Conservation (phyloP, 192 early-diverging fungal genomes). For the Entophlyctis luteolus region DNA sequence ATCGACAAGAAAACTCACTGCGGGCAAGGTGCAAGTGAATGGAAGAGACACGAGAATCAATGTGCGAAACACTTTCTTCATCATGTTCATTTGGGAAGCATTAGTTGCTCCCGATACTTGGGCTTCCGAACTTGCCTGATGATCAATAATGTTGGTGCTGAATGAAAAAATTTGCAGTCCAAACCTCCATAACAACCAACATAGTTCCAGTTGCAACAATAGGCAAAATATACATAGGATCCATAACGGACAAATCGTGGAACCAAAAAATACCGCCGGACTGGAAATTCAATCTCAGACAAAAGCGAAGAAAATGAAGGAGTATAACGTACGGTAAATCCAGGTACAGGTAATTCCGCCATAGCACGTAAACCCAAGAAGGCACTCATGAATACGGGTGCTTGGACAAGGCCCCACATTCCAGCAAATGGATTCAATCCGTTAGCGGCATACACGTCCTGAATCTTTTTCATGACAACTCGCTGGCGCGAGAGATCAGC, state of each 20-base stretch:
- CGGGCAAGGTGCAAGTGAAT: conserved; percentile 33
- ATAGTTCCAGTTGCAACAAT: conserved; percentile 65
- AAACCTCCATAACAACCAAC: conserved; percentile 63
- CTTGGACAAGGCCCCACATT: conserved; percentile 64
- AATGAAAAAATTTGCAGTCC: conserved; percentile 5
- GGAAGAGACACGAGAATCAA: conserved; percentile 22
- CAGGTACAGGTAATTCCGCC: conserved; percentile 76
- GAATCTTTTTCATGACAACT: conserved; percentile 54
- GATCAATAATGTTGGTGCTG: neutral
- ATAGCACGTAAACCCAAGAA: conserved; percentile 80
- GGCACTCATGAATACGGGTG: conserved; percentile 78
- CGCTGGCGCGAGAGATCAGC: conserved; percentile 57
- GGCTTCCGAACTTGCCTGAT: conserved; percentile 1
- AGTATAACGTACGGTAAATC: conserved; percentile 24
- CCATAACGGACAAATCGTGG: conserved; percentile 71
- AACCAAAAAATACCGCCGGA: conserved; percentile 82
- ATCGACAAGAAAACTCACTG: conserved; percentile 38
- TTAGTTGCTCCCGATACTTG: conserved; percentile 4
- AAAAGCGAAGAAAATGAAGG: neutral
- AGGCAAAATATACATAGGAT: conserved; percentile 82
- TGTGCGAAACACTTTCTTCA: conserved; percentile 33
- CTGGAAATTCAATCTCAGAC: conserved; percentile 34
- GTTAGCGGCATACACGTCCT: conserved; percentile 57
- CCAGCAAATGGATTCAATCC: conserved; percentile 63
- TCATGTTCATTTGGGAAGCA: neutral